Evolutionary conservation across 2,329 filamentous ascomycete species (phyloP).

Genomic region (Eutypa lata): DNA sequence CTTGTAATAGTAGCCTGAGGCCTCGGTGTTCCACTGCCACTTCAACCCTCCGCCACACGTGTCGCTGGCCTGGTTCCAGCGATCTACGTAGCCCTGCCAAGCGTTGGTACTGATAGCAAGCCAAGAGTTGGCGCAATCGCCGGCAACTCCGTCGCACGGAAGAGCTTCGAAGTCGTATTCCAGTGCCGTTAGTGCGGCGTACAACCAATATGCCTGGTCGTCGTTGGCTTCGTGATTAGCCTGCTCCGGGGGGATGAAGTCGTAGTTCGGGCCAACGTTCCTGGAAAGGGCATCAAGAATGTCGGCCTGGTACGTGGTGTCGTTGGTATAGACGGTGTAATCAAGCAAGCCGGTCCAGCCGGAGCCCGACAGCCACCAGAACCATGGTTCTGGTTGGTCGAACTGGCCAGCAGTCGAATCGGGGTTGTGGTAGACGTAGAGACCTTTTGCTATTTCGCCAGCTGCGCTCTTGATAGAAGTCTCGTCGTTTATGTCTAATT

Average conservation of each 20-base stretch:
- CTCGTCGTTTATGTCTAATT: slow-evolving; percentile 18
- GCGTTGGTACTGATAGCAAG: slow-evolving; percentile 49
- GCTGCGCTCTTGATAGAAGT: slow-evolving; percentile 24
- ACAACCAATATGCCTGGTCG: slow-evolving; percentile 49
- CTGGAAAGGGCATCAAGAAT: slow-evolving; percentile 16
- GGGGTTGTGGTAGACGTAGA: slow-evolving; percentile 28
- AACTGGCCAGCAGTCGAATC: slow-evolving; percentile 29
- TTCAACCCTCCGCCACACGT: slow-evolving; percentile 54
- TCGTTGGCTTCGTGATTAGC: slow-evolving; percentile 37
- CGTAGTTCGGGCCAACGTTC: slow-evolving; percentile 21
- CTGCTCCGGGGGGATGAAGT: slow-evolving; percentile 20
- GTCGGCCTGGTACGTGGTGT: slow-evolving; percentile 22
- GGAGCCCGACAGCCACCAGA: slow-evolving; percentile 32
- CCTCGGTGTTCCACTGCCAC: slow-evolving; percentile 58
- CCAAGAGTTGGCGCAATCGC: slow-evolving; percentile 38
- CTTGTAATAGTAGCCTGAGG: slow-evolving; percentile 58
- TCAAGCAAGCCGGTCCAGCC: slow-evolving; percentile 27
- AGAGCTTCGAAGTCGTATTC: slow-evolving; percentile 39
- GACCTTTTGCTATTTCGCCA: slow-evolving; percentile 22
- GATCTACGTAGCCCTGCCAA: slow-evolving; percentile 48
- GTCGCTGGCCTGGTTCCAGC: slow-evolving; percentile 48
- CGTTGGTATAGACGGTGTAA: slow-evolving; percentile 22
- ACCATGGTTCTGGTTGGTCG: slow-evolving; percentile 30
- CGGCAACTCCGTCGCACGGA: slow-evolving; percentile 29
- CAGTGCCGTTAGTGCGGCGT: slow-evolving; percentile 43